Percentiles rank a stretch among this genome's conserved stretches.
Conservation (phyloP, 768 basidiomycete species). For the Boletus tomentosulus region DNA sequence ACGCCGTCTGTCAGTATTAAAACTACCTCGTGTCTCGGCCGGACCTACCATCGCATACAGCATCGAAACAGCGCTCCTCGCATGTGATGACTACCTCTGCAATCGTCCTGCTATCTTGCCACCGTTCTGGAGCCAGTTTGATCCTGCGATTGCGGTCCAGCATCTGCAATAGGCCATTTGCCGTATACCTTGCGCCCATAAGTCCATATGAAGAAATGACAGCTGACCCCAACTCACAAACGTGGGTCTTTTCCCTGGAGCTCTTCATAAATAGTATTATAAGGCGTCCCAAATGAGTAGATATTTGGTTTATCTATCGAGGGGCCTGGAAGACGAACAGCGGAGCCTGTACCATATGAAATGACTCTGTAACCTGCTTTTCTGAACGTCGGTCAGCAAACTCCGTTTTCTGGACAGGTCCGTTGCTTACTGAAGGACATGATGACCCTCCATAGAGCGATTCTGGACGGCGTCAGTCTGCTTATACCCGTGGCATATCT, state of each 20-base stretch:
- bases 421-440: conserved; percentile 72
- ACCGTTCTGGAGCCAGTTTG: conserved; percentile 91
- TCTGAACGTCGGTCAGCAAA: conserved; percentile 39
- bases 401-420: not conserved
- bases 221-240: conserved; percentile 51
- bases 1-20: conserved; percentile 11
- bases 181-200: conserved; percentile 63
- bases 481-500: not conserved
- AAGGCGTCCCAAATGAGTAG: conserved; percentile 94
- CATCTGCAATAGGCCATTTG: conserved; percentile 94
- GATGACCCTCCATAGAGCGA: conserved; percentile 97
- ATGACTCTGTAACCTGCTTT: conserved; percentile 90
- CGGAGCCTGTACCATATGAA: conserved; percentile 94
- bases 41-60: conserved; percentile 89
- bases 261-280: conserved; percentile 93
- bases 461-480: conserved; percentile 51
- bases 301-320: conserved; percentile 98
- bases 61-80: conserved; percentile 97
- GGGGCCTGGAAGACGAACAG: conserved; percentile 92
- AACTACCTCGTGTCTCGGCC: conserved; percentile 6
- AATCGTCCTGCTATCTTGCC: conserved; percentile 86
- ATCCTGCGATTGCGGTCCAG: conserved; percentile 91
- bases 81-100: conserved; percentile 99
- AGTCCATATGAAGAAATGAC: conserved; percentile 6
- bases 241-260: conserved; percentile 76